Evolutionary conservation across 495 filamentous ascomycete species (phyloP).

Genomic region (Choiromyces venosus): DNA sequence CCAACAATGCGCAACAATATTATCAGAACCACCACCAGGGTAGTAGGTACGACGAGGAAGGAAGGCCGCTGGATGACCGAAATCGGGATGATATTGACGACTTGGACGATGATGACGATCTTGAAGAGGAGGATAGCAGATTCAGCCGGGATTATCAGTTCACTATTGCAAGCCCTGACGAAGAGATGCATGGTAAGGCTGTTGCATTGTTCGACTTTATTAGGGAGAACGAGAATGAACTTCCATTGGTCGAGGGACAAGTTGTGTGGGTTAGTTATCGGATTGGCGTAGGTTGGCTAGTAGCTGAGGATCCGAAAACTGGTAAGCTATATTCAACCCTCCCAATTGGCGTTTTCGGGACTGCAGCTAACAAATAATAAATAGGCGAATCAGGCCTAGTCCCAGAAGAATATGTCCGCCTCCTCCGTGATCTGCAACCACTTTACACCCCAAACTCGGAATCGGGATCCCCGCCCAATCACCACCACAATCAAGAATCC

Average conservation of each 20-base stretch:
- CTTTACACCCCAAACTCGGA: conserved; percentile 46
- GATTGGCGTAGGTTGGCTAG: conserved; percentile 94
- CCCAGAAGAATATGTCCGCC: conserved; percentile 91
- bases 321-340: conserved; percentile 44
- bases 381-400: conserved; percentile 70
- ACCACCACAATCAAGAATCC: background rate
- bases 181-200: conserved; percentile 96
- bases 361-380: conserved; percentile 17
- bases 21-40: conserved; percentile 17
- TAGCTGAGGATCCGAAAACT: conserved; percentile 92
- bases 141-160: conserved; percentile 78
- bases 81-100: conserved; percentile 38
- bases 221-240: conserved; percentile 92
- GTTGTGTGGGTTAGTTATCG: conserved; percentile 94
- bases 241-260: conserved; percentile 87
- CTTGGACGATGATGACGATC: conserved; percentile 44
- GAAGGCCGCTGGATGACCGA: background rate
- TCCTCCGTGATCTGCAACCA: conserved; percentile 83
- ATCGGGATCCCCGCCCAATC: conserved; percentile 7
- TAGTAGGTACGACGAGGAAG: conserved; percentile 42
- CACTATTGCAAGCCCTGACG: conserved; percentile 88
- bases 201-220: conserved; percentile 93
- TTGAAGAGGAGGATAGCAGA: conserved; percentile 36
- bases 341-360: background rate
- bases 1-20: conserved; percentile 31